A percentile compares a stretch with the other conserved stretches of the same genome.
Conservation (phyloP, 2,329 filamentous ascomycete species). For the Ophiostoma ips region DNA sequence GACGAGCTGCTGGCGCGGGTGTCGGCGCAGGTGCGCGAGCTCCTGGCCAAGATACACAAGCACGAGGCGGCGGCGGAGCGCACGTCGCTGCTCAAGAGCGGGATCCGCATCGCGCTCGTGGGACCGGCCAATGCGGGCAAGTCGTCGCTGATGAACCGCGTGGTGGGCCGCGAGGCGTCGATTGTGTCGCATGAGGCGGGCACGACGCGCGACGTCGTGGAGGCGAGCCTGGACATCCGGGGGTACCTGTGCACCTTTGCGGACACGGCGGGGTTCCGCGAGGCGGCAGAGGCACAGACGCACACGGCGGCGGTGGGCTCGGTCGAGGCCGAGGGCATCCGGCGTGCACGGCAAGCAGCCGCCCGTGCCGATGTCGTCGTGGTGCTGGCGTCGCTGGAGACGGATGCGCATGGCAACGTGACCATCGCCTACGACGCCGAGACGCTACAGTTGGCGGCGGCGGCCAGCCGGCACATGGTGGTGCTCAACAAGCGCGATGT, state of each 20-base stretch:
- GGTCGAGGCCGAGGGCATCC: slow-evolving; percentile 82
- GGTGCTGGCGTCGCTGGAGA: slow-evolving; percentile 63
- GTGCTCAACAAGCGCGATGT: slow-evolving; percentile 51
- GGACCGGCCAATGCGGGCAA: slow-evolving; percentile 93
- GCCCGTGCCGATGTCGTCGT: slow-evolving; percentile 74
- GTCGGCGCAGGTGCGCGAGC: slow-evolving; percentile 39
- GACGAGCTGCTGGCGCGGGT: slow-evolving; percentile 63
- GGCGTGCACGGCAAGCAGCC: slow-evolving; percentile 68
- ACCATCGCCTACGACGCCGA: slow-evolving; percentile 39
- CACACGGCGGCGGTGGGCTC: slow-evolving; percentile 45
- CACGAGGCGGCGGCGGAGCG: slow-evolving; percentile 68
- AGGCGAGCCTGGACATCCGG: slow-evolving; percentile 76
- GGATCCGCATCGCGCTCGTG: slow-evolving; percentile 73
- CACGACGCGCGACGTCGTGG: slow-evolving; percentile 86
- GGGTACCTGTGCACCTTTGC: slow-evolving; percentile 90
- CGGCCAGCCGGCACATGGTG: slow-evolving; percentile 35
- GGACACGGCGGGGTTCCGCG: slow-evolving; percentile 78
- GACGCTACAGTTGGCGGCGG: slow-evolving; percentile 38
- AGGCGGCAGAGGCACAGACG: background rate
- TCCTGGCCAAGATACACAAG: slow-evolving; percentile 18
- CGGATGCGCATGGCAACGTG: slow-evolving; percentile 18
- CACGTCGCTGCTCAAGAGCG: slow-evolving; percentile 70
- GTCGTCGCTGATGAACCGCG: slow-evolving; percentile 78
- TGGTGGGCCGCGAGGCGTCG: slow-evolving; percentile 84
- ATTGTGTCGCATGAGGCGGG: slow-evolving; percentile 90